Conservation (phyloP, 345 rosid species). For the Brassica rapa region DNA sequence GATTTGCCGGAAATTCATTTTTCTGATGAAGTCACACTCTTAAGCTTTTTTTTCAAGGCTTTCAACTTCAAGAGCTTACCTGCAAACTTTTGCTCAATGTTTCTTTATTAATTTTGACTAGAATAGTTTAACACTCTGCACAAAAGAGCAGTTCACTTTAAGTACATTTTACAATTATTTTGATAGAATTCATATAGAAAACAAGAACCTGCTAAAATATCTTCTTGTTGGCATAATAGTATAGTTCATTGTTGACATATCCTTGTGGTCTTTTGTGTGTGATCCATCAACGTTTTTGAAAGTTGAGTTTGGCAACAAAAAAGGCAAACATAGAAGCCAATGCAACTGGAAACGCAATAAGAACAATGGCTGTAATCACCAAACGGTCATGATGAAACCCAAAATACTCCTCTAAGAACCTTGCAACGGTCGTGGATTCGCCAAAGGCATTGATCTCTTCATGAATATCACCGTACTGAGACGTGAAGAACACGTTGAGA, state of each 20-base stretch:
- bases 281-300: constrained; percentile 56
- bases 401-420: constrained; percentile 56
- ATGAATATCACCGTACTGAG: constrained; percentile 75
- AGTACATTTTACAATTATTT: not conserved
- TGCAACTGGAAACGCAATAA: constrained; percentile 51
- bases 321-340: constrained; percentile 60
- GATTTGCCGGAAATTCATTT: not conserved
- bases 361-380: constrained; percentile 42
- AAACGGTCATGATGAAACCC: constrained; percentile 54
- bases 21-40: not conserved
- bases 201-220: not conserved
- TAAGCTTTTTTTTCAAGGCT: not conserved
- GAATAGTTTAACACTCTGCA: constrained; percentile 17
- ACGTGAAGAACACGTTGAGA: constrained; percentile 55
- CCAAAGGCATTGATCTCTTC: constrained; percentile 53
- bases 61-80: constrained; percentile 25
- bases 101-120: not conserved
- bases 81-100: constrained; percentile 7
- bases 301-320: constrained; percentile 57
- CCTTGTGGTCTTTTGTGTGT: constrained; percentile 1
- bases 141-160: constrained; percentile 9
- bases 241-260: not conserved
- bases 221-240: constrained; percentile 1
- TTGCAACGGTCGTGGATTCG: constrained; percentile 43
- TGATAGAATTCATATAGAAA: not conserved